Conservation (phyloP, 306 rosid genomes). For the Parietaria judaica region DNA sequence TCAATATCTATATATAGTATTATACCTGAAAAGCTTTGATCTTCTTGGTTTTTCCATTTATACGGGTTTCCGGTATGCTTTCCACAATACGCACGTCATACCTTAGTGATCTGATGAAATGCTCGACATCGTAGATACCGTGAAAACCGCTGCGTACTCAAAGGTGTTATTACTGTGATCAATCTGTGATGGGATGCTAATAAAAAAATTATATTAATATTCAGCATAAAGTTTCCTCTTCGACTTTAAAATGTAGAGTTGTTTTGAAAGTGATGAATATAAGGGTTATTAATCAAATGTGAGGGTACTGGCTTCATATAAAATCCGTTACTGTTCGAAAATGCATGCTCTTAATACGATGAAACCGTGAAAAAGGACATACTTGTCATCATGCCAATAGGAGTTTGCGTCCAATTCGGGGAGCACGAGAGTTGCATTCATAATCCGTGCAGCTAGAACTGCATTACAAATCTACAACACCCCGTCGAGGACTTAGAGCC, state of each 20-base stretch:
- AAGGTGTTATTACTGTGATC: conserved; percentile 4
- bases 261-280: too few relatives aligned
- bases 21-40: conserved; percentile 83
- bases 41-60: conserved; percentile 77
- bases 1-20: conserved; percentile 1
- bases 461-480: conserved; percentile 81
- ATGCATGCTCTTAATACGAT: background rate
- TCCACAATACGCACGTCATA: conserved; percentile 78
- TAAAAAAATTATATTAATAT: background rate
- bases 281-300: too few relatives aligned
- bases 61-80: conserved; percentile 69
- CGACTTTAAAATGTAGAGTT: too few relatives aligned
- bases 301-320: too few relatives aligned
- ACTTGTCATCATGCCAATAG: conserved; percentile 96
- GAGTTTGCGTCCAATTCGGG: conserved; percentile 97
- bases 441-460: conserved; percentile 95
- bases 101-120: conserved; percentile 67
- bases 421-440: conserved; percentile 90
- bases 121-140: conserved; percentile 94
- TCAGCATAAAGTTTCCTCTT: background rate
- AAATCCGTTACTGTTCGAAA: too few relatives aligned
- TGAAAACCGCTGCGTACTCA: conserved; percentile 66
- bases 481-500: conserved; percentile 16
- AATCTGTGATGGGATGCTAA: background rate
- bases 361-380: conserved; percentile 1